These are phyloP conservation scores for Gillenia trifoliata DNA, from an alignment of 306 rosid species.

Conservation along the genomic window DNA sequence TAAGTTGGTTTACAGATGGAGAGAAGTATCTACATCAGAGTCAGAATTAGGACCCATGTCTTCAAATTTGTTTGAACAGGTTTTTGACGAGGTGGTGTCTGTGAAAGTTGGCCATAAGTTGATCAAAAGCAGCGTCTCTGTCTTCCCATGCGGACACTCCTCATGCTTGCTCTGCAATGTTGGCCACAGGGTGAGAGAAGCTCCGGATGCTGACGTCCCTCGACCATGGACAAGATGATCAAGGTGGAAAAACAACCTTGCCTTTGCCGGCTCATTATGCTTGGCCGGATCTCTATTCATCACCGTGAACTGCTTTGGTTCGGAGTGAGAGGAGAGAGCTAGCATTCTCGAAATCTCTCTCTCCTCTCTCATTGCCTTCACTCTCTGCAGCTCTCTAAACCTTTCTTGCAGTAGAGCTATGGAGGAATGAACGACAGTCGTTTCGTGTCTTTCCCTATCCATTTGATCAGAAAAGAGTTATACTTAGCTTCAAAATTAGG, in stretches of 20 bases:
- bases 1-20: background rate
- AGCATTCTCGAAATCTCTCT: slow-evolving; percentile 47
- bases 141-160: background rate
- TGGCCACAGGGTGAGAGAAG: slow-evolving; percentile 70
- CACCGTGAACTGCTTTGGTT: slow-evolving; percentile 15
- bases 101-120: slow-evolving; percentile 25
- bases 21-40: slow-evolving; percentile 78
- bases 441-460: slow-evolving; percentile 50
- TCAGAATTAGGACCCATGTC: slow-evolving; percentile 24
- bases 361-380: slow-evolving; percentile 81
- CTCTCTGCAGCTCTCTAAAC: slow-evolving; percentile 71
- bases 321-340: slow-evolving; percentile 3
- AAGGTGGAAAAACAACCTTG: slow-evolving; percentile 31
- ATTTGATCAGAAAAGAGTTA: slow-evolving; percentile 5
- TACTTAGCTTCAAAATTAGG: too few species aligned
- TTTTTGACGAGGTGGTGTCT: background rate
- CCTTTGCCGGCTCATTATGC: slow-evolving; percentile 20
- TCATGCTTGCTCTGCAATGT: slow-evolving; percentile 20
- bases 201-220: slow-evolving; percentile 37
- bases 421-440: slow-evolving; percentile 45
- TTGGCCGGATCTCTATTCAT: background rate
- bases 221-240: slow-evolving; percentile 21
- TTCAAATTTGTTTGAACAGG: slow-evolving; percentile 15
- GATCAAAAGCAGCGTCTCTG: slow-evolving; percentile 26
- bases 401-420: slow-evolving; percentile 87